Evolutionary conservation across 352 stramenopile genomes (phyloP), one percentile per base, ranked within the genome.

Genomic region (Phytopythium vexans): DNA sequence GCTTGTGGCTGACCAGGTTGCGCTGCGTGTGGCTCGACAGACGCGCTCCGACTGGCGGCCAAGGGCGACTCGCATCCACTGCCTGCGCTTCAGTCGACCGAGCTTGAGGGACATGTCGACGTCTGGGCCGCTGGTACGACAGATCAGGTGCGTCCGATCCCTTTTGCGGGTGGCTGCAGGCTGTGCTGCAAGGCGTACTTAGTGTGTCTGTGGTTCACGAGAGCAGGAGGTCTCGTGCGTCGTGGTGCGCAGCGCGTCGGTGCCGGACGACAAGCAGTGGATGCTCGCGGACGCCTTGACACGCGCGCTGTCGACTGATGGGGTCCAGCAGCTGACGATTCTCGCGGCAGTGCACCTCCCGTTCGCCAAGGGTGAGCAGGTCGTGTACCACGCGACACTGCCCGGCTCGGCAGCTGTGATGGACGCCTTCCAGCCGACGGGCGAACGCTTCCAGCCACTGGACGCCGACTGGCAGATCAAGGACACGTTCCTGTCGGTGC

Each of bases 321-420:
- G 72, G 34, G 66, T 87, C 8, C 46, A 74, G 11, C 40, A 58
- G 46, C 62, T 89, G 41, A 74, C 60, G 16, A 55, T 88, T 12
- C 45, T 86, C 16, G 74, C 67, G 37, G 64, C 79, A 21, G 53
- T 88, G 48, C 74, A 89, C 52, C 56, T 89, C 38, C 74, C 79
- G 21, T 72, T 86, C 58, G 79, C 76, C 49, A 79, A 85, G 45
- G 54, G 44, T 44, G 46, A 70, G n/a, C 40, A 49, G 0, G 77
- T 68, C 35, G 74, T 87, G 8, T 88, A 84, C 53, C 57, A 75
- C 36, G 60, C 60, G 15, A 40, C 54, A 11, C 44, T 83, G 6
- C 69, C 68, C 44, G 58, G 31, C 31, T 46, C 48, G 15, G 32
- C 38, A 4, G 31, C 34, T 27, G 34, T 27, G 11, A 35, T 36